phyloP scores from a whole-genome alignment of 495 filamentous ascomycete species.

The Podospora tetraspora region DNA sequence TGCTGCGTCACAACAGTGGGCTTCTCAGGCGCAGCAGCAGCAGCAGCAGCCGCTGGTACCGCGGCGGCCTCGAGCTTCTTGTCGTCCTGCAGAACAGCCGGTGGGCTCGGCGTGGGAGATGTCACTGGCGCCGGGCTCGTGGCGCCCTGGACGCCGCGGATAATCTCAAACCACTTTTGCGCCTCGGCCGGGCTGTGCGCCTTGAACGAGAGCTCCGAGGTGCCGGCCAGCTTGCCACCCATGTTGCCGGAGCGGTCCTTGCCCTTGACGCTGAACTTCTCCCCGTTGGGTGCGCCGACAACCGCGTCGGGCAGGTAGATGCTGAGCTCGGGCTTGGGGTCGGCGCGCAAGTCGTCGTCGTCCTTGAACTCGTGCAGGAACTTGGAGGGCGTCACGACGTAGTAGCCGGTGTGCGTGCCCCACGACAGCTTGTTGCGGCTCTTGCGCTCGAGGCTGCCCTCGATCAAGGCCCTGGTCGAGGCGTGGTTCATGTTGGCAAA shows the following conservation, averaged over 20 bases:
- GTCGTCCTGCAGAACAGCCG: slow-evolving; percentile 10
- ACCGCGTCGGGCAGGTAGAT: slow-evolving; percentile 90
- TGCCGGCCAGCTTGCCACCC: slow-evolving; percentile 48
- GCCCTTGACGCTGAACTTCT: slow-evolving; percentile 91
- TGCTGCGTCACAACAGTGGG: slow-evolving; percentile 17
- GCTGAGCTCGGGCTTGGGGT: slow-evolving; percentile 78
- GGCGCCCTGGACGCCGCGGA: slow-evolving; percentile 45
- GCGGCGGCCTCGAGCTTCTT: slow-evolving; percentile 15
- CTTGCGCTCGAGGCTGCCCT: slow-evolving; percentile 83
- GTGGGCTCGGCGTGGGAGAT: slow-evolving; percentile 10
- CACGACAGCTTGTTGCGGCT: slow-evolving; percentile 66
- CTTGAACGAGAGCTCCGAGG: slow-evolving; percentile 51
- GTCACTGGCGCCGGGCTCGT: slow-evolving; percentile 26
- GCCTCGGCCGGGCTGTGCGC: slow-evolving; percentile 71
- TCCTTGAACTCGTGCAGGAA: slow-evolving; percentile 97
- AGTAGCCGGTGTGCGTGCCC: slow-evolving; percentile 76
- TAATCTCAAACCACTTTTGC: slow-evolving; percentile 74
- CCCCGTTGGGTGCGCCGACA: slow-evolving; percentile 65
- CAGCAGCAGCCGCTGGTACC: neutral
- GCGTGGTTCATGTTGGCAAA: slow-evolving; percentile 87
- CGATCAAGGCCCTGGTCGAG: slow-evolving; percentile 74
- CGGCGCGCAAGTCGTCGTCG: slow-evolving; percentile 73
- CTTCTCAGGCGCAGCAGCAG: slow-evolving; percentile 13
- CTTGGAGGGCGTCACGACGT: slow-evolving; percentile 77
- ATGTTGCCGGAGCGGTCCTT: slow-evolving; percentile 63